phyloP scores from a whole-genome alignment of 331 rosid genomes.

The Dryas integrifolia region DNA sequence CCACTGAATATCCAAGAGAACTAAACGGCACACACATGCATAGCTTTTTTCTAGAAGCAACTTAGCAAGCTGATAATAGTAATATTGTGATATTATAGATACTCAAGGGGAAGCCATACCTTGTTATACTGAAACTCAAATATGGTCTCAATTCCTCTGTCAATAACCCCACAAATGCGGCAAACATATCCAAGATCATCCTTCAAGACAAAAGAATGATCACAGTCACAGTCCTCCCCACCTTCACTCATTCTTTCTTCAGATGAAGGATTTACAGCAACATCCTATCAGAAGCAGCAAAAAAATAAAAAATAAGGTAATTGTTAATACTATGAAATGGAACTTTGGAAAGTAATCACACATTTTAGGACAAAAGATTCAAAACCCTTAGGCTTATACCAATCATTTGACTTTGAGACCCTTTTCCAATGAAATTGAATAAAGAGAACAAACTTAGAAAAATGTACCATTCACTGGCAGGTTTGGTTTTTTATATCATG shows the following conservation, averaged over 20 bases:
- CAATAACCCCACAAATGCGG: conserved; percentile 84
- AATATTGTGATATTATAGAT: not conserved
- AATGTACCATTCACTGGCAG: not conserved
- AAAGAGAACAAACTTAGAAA: not conserved
- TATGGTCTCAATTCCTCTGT: conserved; percentile 69
- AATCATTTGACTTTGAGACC: not conserved
- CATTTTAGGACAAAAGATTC: not conserved
- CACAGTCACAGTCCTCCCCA: conserved; percentile 63
- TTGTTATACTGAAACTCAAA: conserved; percentile 85
- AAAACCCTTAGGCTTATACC: not conserved
- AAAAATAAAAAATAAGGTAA: not conserved
- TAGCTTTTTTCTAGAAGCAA: not conserved
- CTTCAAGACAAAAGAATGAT: conserved; percentile 85
- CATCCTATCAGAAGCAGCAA: conserved; percentile 50
- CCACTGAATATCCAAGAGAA: not conserved
- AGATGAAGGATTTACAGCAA: conserved; percentile 38
- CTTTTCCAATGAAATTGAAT: not conserved
- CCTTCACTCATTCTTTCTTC: conserved; percentile 43
- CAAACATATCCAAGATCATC: conserved; percentile 95
- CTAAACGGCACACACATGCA: not conserved
- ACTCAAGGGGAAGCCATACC: conserved; percentile 39
- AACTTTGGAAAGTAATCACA: not conserved
- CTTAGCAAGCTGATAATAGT: conserved; percentile 4
- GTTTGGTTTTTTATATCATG: not conserved
- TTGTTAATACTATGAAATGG: not conserved